Percentiles rank a stretch among this genome's conserved stretches.
Evolutionary conservation across 1,284 basidiomycete genomes (phyloP).

Genomic region (Heterobasidion occidentale): DNA sequence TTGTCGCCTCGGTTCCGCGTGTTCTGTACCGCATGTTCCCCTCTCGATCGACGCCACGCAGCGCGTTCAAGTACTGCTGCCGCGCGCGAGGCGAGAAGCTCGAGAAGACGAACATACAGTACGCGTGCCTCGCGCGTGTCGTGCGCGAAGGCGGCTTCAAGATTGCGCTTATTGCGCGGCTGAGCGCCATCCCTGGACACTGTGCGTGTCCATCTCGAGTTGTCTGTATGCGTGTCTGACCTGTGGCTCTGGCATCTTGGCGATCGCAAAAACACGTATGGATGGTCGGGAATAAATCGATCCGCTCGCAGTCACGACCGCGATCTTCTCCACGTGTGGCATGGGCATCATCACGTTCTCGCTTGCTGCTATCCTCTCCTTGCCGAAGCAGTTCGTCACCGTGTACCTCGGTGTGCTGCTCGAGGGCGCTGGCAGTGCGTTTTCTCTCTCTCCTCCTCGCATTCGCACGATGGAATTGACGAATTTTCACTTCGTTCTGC

Average conservation of each 20-base stretch:
- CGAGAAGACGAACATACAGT: constrained; percentile 49
- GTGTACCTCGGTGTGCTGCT: constrained; percentile 47
- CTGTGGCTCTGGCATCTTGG: too few species aligned
- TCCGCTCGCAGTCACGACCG: constrained; percentile 37
- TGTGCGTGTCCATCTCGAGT: constrained; percentile 24
- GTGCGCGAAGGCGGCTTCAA: constrained; percentile 64
- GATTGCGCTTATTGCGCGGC: constrained; percentile 48
- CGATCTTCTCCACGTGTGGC: constrained; percentile 60
- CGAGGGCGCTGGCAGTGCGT: constrained; percentile 20
- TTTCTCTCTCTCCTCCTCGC: neutral
- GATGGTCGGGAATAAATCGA: too few species aligned
- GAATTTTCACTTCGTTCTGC: too few species aligned
- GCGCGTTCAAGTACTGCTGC: constrained; percentile 41
- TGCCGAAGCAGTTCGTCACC: constrained; percentile 56
- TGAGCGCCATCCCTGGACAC: constrained; percentile 59
- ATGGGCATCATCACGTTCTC: constrained; percentile 54
- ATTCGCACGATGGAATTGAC: neutral
- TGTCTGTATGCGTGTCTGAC: neutral
- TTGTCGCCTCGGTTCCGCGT: neutral
- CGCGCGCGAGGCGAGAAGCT: constrained; percentile 42
- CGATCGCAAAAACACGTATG: too few species aligned
- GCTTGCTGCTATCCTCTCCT: constrained; percentile 48
- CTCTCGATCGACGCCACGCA: constrained; percentile 5
- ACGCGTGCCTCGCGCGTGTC: constrained; percentile 54
- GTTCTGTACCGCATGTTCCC: neutral